These are phyloP conservation scores for Ochetophila trinervis DNA, from an alignment of 306 rosid genomes.

Conservation along the genomic window DNA sequence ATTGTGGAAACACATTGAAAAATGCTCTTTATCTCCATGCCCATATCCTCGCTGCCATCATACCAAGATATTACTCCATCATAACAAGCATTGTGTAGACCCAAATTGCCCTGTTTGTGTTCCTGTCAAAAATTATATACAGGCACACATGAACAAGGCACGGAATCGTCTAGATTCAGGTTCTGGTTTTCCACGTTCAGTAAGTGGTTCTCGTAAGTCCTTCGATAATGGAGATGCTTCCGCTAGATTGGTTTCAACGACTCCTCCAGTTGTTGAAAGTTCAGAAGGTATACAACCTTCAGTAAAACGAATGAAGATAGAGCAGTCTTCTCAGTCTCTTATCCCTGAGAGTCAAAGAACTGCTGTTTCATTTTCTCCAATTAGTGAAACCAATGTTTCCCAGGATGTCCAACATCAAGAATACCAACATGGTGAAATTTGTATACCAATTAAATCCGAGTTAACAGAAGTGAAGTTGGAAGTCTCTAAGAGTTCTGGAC, in stretches of 20 bases:
- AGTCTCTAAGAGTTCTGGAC: slow-evolving; percentile 34
- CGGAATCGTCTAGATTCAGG: slow-evolving; percentile 33
- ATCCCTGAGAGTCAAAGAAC: slow-evolving; percentile 54
- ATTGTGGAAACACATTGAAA: slow-evolving; percentile 67
- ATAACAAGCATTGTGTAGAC: slow-evolving; percentile 63
- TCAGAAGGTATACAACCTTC: slow-evolving; percentile 74
- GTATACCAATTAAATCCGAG: slow-evolving; percentile 58
- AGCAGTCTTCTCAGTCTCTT: slow-evolving; percentile 54
- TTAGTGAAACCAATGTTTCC: slow-evolving; percentile 42
- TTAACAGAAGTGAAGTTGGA: slow-evolving; percentile 60
- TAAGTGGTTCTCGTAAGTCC: slow-evolving; percentile 56
- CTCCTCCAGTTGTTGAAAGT: slow-evolving; percentile 43
- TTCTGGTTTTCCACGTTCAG: slow-evolving; percentile 49
- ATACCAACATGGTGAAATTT: slow-evolving; percentile 41
- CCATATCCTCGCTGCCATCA: slow-evolving; percentile 59
- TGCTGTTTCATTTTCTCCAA: slow-evolving; percentile 41
- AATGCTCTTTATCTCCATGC: slow-evolving; percentile 47
- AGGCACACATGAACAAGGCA: slow-evolving; percentile 32
- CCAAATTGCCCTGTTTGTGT: slow-evolving; percentile 82
- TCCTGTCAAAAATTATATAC: slow-evolving; percentile 56
- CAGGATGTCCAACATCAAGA: slow-evolving; percentile 51
- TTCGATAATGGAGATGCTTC: slow-evolving; percentile 40
- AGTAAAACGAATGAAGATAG: slow-evolving; percentile 78
- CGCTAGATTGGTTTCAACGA: slow-evolving; percentile 44
- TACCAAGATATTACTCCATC: slow-evolving; percentile 65